Evolutionary conservation across 768 basidiomycete species (phyloP), one percentile per base, ranked within the genome.

Genomic region (Neoboletus brunneissimus): DNA sequence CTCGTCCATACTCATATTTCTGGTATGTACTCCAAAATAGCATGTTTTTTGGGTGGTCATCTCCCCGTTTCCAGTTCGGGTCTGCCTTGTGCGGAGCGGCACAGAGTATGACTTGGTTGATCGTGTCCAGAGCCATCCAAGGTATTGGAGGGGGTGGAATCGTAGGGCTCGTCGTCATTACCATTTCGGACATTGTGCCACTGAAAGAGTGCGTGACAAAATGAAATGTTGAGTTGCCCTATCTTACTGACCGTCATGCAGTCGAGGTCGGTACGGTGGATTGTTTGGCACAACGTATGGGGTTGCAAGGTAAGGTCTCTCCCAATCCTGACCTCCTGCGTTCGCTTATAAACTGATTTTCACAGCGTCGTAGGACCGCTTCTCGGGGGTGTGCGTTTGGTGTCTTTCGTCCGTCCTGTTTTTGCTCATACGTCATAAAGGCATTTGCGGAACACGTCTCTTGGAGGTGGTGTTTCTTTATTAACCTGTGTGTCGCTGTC

Each of bases 401-500:
- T 54, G 20, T n/a, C 8, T 38, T 43, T 35, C 3, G 2, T 27
- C 20, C 0, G 9, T 48, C 37, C 44, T 32, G 7, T 4, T 42
- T 51, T 56, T 56, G 38, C 58, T 54, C 53, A 53, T 7, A 18
- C 27, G 34, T 44, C 23, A 16, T n/a, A n/a, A 48, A 58, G 87
- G 84, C 73, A 13, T 82, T 92, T 55, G 82, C 89, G 0, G 83
- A 91, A 65, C 85, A 88, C 64, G 84, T 85, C 18, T 77, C 84
- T 1, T 93, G 91, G 91, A 73, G 91, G 73, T 92, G 91, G 91
- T 88, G 87, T 67, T 90, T 90, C 71, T 88, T 83, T 66, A 85
- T 90, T 61, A 89, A 89, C 62, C 62, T 90, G 87, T 86, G 66
- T 54, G 82, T 58, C 20, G 27, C 37, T 12, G 9, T 18, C 0